Base-by-base conservation (phyloP, 371 early-diverging fungal genomes). In the Syncephalastrum racemosum region DNA sequence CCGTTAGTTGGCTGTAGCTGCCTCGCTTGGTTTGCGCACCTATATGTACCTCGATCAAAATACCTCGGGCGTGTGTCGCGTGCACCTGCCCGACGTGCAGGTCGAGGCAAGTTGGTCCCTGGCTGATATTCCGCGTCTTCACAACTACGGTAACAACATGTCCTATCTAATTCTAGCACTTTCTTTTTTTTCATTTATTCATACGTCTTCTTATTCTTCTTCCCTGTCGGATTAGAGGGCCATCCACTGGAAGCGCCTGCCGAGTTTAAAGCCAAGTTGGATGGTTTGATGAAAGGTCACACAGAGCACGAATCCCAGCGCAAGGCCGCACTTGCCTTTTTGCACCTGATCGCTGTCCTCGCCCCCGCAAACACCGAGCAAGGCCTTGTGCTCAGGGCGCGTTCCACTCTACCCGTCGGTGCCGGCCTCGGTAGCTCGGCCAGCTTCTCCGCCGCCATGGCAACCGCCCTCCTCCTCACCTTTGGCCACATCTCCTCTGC, bases 351-450 rank as follows among this genome's bases (percentile, higher is more conserved):
- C 16, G 39, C 64, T 14, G 54, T 64, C 14, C 55, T 73, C 31
- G 64, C 63, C 10, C 42, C 64, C 2, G 24, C 50, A 45, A 39
- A 46, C 65, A 24, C 14, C 59, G 46, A 41, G 46, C 69, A 42
- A 27, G 84, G 84, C 4, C 79, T 91, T 40, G 82, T 81, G 4
- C 59, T 93, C 24, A 65, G 69, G 50, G 84, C 93, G 20, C 73
- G 87, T 13, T 94, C 96, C 1, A 69, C 72, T 31, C 59, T 98
- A 5, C 98, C 98, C 2, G 90, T 97, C n/a, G 95, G 97, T 18
- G 88, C 96, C 15, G 99, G 99, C 1, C 81, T 98, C 13, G 99
- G 99, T 2, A 95, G 95, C 4, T 96, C 97, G 4, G 99, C 99
- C 1, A 85, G 97, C 10, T 96, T 85, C 70, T 85, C 89, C 46